phyloP scores from a whole-genome alignment of 1,139 yeast species.

The Diutina siamensis region DNA sequence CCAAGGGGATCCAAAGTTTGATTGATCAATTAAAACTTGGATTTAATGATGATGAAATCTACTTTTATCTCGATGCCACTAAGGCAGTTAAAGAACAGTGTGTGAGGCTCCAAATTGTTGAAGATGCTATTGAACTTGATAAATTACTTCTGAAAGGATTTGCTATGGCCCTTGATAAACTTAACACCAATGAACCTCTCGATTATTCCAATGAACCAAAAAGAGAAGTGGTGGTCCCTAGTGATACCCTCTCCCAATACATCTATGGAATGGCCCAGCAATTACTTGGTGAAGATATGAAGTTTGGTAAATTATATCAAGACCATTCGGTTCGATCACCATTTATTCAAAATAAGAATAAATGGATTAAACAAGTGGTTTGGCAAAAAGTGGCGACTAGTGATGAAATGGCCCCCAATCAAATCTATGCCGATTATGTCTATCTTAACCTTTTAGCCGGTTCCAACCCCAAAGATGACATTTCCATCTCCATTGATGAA shows the following conservation, averaged over 20 bases:
- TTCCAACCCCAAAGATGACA: not conserved
- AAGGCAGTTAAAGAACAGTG: not conserved
- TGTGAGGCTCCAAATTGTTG: not conserved
- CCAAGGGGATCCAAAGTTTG: not conserved
- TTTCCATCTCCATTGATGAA: not conserved
- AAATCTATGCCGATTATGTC: not conserved
- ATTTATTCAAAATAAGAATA: not conserved
- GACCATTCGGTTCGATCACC: not conserved
- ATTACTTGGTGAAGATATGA: not conserved
- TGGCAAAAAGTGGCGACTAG: not conserved
- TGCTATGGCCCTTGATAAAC: not conserved
- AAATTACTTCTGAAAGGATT: not conserved
- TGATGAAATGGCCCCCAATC: not conserved
- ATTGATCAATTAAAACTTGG: not conserved
- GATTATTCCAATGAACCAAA: not conserved
- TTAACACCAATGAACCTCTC: not conserved
- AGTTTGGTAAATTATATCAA: not conserved
- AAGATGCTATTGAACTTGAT: not conserved
- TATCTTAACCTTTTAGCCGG: not conserved
- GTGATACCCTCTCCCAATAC: not conserved
- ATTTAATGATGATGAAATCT: not conserved
- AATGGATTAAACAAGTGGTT: not conserved
- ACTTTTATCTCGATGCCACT: slow-evolving; percentile 1
- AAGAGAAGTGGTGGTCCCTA: too few relatives aligned
- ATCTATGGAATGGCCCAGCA: not conserved